phyloP scores from a whole-genome alignment of 805 yeast genomes.

The Yarrowia alimentaria region DNA sequence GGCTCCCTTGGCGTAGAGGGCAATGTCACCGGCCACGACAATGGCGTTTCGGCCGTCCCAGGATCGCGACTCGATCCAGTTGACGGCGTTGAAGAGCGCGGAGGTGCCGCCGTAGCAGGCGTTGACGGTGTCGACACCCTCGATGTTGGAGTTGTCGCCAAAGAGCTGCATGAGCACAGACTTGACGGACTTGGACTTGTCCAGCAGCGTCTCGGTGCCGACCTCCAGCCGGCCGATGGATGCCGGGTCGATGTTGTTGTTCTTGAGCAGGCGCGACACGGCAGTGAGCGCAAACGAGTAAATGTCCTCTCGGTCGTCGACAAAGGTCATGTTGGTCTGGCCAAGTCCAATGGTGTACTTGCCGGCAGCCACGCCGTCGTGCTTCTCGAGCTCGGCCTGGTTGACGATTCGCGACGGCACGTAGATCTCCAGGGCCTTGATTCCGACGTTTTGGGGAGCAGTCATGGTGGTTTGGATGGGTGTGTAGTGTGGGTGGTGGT shows the following conservation, averaged over 20 bases:
- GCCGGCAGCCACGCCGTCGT: conserved; percentile 85
- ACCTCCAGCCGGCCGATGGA: conserved; percentile 93
- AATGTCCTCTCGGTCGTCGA: conserved; percentile 95
- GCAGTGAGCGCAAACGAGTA: conserved; percentile 94
- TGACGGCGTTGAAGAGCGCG: conserved; percentile 87
- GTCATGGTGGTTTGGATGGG: conserved; percentile 28
- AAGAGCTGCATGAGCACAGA: conserved; percentile 93
- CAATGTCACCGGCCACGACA: conserved; percentile 97
- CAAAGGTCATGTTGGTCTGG: conserved; percentile 97
- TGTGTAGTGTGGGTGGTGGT: neutral
- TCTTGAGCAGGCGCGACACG: conserved; percentile 67
- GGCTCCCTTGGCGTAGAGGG: conserved; percentile 93
- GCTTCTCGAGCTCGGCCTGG: conserved; percentile 82
- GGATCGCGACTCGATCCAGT: conserved; percentile 92
- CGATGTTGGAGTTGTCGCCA: conserved; percentile 83
- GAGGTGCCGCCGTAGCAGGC: conserved; percentile 99
- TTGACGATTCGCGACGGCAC: conserved; percentile 80
- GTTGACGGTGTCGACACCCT: conserved; percentile 93
- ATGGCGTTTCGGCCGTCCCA: conserved; percentile 99
- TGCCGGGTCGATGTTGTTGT: conserved; percentile 78
- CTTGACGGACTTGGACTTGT: conserved; percentile 95
- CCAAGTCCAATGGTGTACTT: conserved; percentile 98
- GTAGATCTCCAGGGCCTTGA: conserved; percentile 92
- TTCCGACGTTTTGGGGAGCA: conserved; percentile 83
- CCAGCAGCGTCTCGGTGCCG: conserved; percentile 95